Conservation (phyloP, 1,284 basidiomycete genomes). For the Naganishia sp. region DNA sequence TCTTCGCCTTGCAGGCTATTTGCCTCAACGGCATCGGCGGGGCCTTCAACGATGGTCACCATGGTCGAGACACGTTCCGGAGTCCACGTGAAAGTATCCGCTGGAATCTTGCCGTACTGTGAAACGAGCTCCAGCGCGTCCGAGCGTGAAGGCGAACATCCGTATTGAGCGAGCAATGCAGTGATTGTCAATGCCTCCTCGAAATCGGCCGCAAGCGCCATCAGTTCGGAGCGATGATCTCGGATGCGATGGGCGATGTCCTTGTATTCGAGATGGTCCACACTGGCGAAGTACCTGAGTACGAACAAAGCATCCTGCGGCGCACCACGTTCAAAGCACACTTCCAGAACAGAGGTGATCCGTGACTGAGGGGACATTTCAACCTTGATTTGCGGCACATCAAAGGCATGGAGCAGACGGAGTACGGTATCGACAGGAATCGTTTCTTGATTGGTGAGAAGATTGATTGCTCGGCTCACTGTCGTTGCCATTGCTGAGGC, state of each 20-base stretch:
- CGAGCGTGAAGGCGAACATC: conserved; percentile 4
- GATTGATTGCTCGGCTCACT: conserved; percentile 9
- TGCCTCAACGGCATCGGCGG: conserved; percentile 47
- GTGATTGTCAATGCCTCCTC: conserved; percentile 49
- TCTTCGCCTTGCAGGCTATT: conserved; percentile 35
- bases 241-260: background rate
- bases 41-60: conserved; percentile 49
- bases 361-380: background rate
- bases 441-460: background rate
- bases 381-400: conserved; percentile 4
- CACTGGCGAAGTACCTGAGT: background rate
- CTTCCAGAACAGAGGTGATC: background rate
- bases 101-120: conserved; percentile 1
- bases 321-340: background rate
- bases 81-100: background rate
- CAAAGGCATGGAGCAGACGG: conserved; percentile 5
- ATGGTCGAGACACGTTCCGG: conserved; percentile 36
- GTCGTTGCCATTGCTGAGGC: conserved; percentile 12
- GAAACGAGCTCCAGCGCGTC: conserved; percentile 9
- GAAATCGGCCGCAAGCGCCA: conserved; percentile 56
- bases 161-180: conserved; percentile 17
- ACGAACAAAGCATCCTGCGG: conserved; percentile 11
- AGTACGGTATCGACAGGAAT: conserved; percentile 17
- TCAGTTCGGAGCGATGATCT: conserved; percentile 53
- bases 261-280: background rate